phyloP scores from a whole-genome alignment of 768 basidiomycete genomes.

The Termitomyces titanicus region DNA sequence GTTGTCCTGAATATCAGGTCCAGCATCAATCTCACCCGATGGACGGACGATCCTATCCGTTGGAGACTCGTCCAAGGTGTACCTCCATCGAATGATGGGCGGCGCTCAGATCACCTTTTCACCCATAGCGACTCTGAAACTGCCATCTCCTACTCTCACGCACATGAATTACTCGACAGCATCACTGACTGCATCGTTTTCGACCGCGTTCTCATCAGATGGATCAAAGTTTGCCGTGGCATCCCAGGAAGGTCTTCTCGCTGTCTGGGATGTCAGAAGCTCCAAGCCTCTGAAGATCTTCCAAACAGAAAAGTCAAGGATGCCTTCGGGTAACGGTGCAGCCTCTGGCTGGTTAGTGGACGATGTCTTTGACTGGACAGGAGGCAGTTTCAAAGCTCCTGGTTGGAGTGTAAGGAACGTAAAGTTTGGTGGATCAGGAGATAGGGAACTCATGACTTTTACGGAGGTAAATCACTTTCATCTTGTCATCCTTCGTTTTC shows the following conservation, averaged over 20 bases:
- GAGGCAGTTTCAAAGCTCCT: slow-evolving; percentile 54
- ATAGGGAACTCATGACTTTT: slow-evolving; percentile 81
- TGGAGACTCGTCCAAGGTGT: slow-evolving; percentile 86
- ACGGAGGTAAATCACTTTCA: slow-evolving; percentile 63
- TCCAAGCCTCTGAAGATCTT: slow-evolving; percentile 67
- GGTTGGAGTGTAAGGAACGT: slow-evolving; percentile 85
- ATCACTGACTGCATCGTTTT: slow-evolving; percentile 69
- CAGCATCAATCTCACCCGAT: slow-evolving; percentile 89
- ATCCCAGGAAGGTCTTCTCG: slow-evolving; percentile 77
- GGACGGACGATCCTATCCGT: slow-evolving; percentile 84
- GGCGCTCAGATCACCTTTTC: slow-evolving; percentile 58
- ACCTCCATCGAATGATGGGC: slow-evolving; percentile 74
- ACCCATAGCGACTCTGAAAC: slow-evolving; percentile 62
- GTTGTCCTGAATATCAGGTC: slow-evolving; percentile 6
- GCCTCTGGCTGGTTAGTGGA: slow-evolving; percentile 55
- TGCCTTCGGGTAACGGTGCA: slow-evolving; percentile 28
- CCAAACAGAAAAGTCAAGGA: slow-evolving; percentile 47
- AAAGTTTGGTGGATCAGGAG: slow-evolving; percentile 74
- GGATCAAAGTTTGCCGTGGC: slow-evolving; percentile 81
- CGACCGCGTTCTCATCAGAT: slow-evolving; percentile 72
- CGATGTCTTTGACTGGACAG: slow-evolving; percentile 67
- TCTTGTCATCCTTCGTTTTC: neutral
- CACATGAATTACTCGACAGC: slow-evolving; percentile 33
- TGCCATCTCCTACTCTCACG: slow-evolving; percentile 53
- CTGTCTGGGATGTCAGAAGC: slow-evolving; percentile 81